Conservation (phyloP, 495 filamentous ascomycete genomes). For the Parathielavia appendiculata region DNA sequence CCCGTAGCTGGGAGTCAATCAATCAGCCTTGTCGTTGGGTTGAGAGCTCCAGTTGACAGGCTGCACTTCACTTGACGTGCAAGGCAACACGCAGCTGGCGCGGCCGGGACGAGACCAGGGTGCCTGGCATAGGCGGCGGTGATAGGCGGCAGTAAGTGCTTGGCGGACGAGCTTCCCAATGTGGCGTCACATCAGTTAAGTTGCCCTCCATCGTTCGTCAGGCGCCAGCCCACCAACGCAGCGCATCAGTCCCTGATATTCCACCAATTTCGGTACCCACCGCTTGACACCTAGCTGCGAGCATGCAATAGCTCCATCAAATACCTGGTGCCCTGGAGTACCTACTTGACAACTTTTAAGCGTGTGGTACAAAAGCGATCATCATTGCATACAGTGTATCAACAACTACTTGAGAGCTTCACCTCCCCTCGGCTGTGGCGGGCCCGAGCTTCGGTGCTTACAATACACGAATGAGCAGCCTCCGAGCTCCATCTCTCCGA, state of each 20-base stretch:
- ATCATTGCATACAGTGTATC: background rate
- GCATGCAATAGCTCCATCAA: background rate
- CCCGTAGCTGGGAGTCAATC: background rate
- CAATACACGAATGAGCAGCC: background rate
- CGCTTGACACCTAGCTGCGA: background rate
- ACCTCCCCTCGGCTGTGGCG: background rate
- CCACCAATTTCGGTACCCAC: conserved; percentile 2
- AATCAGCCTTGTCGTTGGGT: conserved; percentile 6
- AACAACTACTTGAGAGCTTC: background rate
- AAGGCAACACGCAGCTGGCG: conserved; percentile 43
- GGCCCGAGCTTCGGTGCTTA: background rate
- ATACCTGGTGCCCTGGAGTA: background rate
- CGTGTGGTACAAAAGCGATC: background rate
- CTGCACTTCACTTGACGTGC: conserved; percentile 20
- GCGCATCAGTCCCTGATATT: conserved; percentile 8
- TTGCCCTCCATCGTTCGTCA: conserved; percentile 21
- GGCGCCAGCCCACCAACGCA: conserved; percentile 1
- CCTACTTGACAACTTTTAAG: background rate
- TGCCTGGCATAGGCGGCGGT: conserved; percentile 23
- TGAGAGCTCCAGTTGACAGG: conserved; percentile 26
- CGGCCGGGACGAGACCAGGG: conserved; percentile 25
- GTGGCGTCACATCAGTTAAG: conserved; percentile 4
- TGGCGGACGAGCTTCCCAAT: conserved; percentile 12
- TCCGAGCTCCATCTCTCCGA: too few relatives aligned
- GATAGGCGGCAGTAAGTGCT: conserved; percentile 19